phyloP scores from a whole-genome alignment of 1,284 basidiomycete genomes.

The Malassezia restricta region DNA sequence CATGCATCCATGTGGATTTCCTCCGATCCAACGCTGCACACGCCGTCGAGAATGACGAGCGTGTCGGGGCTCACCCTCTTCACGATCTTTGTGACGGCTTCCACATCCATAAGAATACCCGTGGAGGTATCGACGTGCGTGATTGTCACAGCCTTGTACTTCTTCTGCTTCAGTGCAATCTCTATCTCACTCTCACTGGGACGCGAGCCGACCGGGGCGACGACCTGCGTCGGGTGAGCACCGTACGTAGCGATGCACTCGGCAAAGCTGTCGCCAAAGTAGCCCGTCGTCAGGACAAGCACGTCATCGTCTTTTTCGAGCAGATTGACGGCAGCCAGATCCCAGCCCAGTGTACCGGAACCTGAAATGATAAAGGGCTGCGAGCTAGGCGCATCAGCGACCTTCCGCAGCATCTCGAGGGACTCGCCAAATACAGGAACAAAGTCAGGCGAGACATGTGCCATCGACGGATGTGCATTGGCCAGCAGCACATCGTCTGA shows the following conservation, averaged over 20 bases:
- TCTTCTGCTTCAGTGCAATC: constrained; percentile 62
- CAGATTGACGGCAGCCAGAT: constrained; percentile 55
- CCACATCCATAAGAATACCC: constrained; percentile 75
- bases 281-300: constrained; percentile 58
- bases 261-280: constrained; percentile 44
- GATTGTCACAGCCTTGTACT: constrained; percentile 80
- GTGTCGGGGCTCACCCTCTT: constrained; percentile 71
- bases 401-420: constrained; percentile 67
- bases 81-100: constrained; percentile 64
- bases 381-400: constrained; percentile 52
- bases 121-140: constrained; percentile 62
- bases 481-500: constrained; percentile 57
- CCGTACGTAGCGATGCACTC: constrained; percentile 61
- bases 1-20: constrained; percentile 86
- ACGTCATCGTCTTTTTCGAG: constrained; percentile 65
- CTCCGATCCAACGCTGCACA: constrained; percentile 90
- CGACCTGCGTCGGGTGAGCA: constrained; percentile 73
- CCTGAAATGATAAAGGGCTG: constrained; percentile 69
- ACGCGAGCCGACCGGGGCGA: constrained; percentile 67
- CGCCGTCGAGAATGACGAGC: constrained; percentile 74
- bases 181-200: constrained; percentile 58
- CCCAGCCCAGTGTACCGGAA: constrained; percentile 88
- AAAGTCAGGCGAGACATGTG: constrained; percentile 80
- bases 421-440: constrained; percentile 78
- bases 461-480: constrained; percentile 44